Evolutionary conservation across 176 grass and related monocot species (phyloP), one percentile per base, ranked within the genome.

Genomic region (Musa beccarii): DNA sequence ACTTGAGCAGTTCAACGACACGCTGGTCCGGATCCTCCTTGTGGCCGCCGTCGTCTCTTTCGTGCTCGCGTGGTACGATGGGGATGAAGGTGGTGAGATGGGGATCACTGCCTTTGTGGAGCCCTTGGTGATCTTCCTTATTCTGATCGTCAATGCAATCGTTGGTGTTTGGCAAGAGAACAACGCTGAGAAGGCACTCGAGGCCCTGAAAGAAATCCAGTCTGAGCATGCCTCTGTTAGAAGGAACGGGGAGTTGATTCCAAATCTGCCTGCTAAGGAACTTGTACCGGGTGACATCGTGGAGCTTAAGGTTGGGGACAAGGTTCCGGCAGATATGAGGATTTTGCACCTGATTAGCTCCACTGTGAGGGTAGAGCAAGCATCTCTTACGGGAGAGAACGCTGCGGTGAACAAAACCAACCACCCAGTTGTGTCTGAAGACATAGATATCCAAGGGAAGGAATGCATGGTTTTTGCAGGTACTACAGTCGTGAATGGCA

Each of bases 51-150:
- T 89, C 16, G 86, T 99, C 34, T 99, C 95, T 54, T 92, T 99
- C 83, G 68, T 83, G 26, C 95, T 99, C 62, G 95, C 95, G 17
- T 87, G 92, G 85, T 83, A 73, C 10, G 81, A 87, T 43, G 85
- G 85, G 51, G 81, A 81, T 24, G 79, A 86, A 5, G 83, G 86
- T 0, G 83, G 79, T 0, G 56, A 73, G 3, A 54, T 89, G 54
- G 80, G 86, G 8, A 79, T 86, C 61, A 91, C 83, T 53, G 88
- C 95, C 52, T 99, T 99, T 64, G 95, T 99, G 9, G 95, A 99
- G 61, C 95, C 95, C 34, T 73, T 99, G 74, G 90, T 99, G 43
- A 99, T 99, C 78, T 94, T 99, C 81, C 82, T 99, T 72, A 99
- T 99, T 72, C 88, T 99, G 21, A 86, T 94, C 50, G 81, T 87